Evolutionary conservation across 108 stramenopile genomes (phyloP).

Genomic region (Fragilaria crotonensis): DNA sequence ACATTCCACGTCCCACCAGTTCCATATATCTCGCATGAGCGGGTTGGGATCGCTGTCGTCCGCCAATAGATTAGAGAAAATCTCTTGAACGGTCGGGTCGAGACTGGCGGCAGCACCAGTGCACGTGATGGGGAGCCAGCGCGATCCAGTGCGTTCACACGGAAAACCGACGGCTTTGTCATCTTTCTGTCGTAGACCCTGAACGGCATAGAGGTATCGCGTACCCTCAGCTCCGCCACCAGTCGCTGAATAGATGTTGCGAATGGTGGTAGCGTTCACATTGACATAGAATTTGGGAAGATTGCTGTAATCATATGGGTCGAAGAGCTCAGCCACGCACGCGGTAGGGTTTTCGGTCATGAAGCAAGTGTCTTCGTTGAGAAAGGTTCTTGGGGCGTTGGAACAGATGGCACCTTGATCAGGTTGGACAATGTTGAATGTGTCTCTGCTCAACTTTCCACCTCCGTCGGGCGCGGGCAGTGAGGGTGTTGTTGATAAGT

Average conservation of each 20-base stretch:
- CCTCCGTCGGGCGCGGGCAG: slow-evolving; percentile 22
- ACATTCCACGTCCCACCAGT: slow-evolving; percentile 9
- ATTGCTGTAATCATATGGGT: not conserved
- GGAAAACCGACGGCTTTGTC: not conserved
- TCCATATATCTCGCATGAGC: slow-evolving; percentile 14
- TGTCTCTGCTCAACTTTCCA: slow-evolving; percentile 1
- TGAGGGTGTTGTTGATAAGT: slow-evolving; percentile 11
- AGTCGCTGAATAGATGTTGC: not conserved
- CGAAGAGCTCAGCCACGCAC: slow-evolving; percentile 15
- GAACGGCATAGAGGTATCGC: slow-evolving; percentile 36
- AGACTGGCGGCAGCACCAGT: slow-evolving; percentile 11
- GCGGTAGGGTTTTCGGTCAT: slow-evolving; percentile 18
- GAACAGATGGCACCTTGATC: slow-evolving; percentile 21
- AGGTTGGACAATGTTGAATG: not conserved
- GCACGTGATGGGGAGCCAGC: slow-evolving; percentile 15
- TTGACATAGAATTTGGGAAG: not conserved
- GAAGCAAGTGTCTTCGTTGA: slow-evolving; percentile 44
- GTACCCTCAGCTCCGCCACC: not conserved
- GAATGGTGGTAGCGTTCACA: not conserved
- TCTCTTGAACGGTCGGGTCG: slow-evolving; percentile 9
- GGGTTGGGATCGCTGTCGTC: slow-evolving; percentile 13
- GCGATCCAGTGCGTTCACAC: slow-evolving; percentile 1
- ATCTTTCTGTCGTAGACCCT: slow-evolving; percentile 13
- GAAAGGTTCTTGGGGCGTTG: slow-evolving; percentile 28
- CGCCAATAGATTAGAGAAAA: not conserved